A percentile compares a stretch with the other conserved stretches of the same genome.
Conservation (phyloP, 345 rosid species). For the Hirschfeldia incana region DNA sequence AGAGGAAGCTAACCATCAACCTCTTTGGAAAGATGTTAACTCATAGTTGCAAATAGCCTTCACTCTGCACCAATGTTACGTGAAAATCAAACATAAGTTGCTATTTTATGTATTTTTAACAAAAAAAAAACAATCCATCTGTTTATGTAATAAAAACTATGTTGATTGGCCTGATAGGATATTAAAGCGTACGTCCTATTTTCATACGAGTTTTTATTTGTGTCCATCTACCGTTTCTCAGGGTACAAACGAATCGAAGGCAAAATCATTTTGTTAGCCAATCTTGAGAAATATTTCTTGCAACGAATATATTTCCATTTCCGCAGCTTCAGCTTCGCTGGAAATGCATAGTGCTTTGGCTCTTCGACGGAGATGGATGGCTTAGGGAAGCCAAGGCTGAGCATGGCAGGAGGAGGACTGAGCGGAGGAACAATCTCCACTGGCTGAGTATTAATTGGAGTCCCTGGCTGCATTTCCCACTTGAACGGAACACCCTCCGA, state of each 20-base stretch:
- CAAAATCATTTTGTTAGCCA: constrained; percentile 30
- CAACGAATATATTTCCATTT: constrained; percentile 31
- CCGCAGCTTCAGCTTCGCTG: constrained; percentile 26
- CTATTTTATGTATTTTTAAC: not conserved
- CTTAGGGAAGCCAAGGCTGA: constrained; percentile 53
- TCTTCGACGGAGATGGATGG: constrained; percentile 43
- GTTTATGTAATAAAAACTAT: not conserved
- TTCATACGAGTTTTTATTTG: not conserved
- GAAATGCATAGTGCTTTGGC: constrained; percentile 26
- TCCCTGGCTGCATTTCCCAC: constrained; percentile 74
- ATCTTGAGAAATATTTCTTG: constrained; percentile 31
- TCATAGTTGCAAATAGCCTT: no score
- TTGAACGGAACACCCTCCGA: constrained; percentile 55
- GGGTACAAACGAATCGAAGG: constrained; percentile 26
- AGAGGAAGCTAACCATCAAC: not conserved
- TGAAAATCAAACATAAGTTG: not conserved
- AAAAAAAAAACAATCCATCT: not conserved
- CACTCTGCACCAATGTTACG: no score
- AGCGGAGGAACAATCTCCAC: constrained; percentile 43
- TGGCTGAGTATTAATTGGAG: constrained; percentile 39
- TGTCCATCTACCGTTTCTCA: constrained; percentile 16
- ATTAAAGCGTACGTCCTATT: not conserved
- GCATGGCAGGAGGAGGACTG: constrained; percentile 68
- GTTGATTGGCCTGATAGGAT: not conserved
- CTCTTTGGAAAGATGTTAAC: not conserved